Evolutionary conservation across 495 filamentous ascomycete species (phyloP), one percentile per base, ranked within the genome.

Genomic region (Bryoglossum gracile): DNA sequence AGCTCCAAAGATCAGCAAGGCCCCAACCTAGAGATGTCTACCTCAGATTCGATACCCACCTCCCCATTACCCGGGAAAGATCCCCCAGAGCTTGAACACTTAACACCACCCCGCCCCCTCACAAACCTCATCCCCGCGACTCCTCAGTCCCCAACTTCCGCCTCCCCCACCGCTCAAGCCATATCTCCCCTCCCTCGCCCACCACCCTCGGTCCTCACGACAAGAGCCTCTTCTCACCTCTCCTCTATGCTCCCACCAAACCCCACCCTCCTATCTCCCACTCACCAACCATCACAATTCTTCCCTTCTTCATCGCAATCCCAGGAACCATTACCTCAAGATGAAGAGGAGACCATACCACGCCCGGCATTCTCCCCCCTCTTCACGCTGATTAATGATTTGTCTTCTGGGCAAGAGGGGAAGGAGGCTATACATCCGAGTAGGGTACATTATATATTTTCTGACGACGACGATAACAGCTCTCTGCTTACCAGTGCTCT

Each of bases 391-490:
- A 66, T 87, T 52, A 68, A 76, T 49, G 78, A 82, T 59, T 55
- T 30, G 26, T 6, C 26, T 5, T 13, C 69, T 13, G 67, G 64
- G 14, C 69, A 65, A 11, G 68, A 68, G 22, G 74, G 75, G 16
- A 21, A 23, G 23, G 36, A 25, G 14, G 73, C 72, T 8, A 69
- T 87, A 65, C 74, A 91, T 65, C 90, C 94, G 52, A 80, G 82
- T 17, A 80, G 74, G 33, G 81, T 95, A 2, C 88, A 91, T 72
- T 97, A 97, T 68, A 77, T 95, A 51, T 97, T 94, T 68, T 76
- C 74, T 54, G 84, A 90, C 59, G 88, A 94, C 65, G 77, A 81
- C 49, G n/a, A n/a, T n/a, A 69, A 72, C 8, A 74, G 77, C 59
- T 82, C 86, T 8, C 68, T 83, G 36, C 64, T 87, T 24, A 84